A percentile compares a stretch with the other conserved stretches of the same genome.
Evolutionary conservation across 1,139 yeast genomes (phyloP).

Genomic region (Blastobotrys elegans): DNA sequence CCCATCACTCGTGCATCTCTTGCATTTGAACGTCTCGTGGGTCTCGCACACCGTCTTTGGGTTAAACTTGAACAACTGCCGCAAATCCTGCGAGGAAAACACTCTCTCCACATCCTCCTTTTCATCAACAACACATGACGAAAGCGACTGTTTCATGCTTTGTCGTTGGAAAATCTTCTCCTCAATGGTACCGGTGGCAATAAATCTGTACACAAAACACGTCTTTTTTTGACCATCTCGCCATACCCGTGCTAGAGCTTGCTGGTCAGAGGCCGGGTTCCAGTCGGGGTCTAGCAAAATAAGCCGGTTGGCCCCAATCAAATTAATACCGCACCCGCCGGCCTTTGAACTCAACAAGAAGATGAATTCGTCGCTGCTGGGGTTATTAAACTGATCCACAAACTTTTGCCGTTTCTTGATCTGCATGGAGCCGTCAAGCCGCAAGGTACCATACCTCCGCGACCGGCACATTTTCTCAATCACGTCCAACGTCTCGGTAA

Average conservation of each 20-base stretch:
- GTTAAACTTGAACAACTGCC: constrained; percentile 69
- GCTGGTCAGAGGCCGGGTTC: constrained; percentile 99
- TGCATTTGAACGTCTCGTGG: constrained; percentile 87
- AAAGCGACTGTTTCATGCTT: constrained; percentile 88
- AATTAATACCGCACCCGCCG: constrained; percentile 97
- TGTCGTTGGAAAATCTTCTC: constrained; percentile 96
- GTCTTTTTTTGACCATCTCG: constrained; percentile 98
- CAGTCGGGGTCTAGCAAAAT: constrained; percentile 93
- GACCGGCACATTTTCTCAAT: constrained; percentile 80
- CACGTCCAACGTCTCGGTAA: constrained; percentile 88
- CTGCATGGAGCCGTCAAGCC: constrained; percentile 90
- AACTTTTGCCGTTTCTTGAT: constrained; percentile 90
- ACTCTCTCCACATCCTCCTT: constrained; percentile 91
- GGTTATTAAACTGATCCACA: constrained; percentile 88
- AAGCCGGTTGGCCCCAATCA: constrained; percentile 92
- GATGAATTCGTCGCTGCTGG: constrained; percentile 82
- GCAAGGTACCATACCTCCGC: constrained; percentile 67
- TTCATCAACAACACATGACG: constrained; percentile 96
- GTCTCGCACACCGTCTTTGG: constrained; percentile 77
- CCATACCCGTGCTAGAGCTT: constrained; percentile 97
- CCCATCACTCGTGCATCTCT: constrained; percentile 61
- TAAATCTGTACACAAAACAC: constrained; percentile 89
- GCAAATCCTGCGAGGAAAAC: constrained; percentile 75
- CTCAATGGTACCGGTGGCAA: constrained; percentile 92
- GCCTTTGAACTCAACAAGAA: constrained; percentile 92